A percentile compares a stretch with the other conserved stretches of the same genome.
phyloP scores from a whole-genome alignment of 106 monocot genomes.

The Apostasia ramifera region DNA sequence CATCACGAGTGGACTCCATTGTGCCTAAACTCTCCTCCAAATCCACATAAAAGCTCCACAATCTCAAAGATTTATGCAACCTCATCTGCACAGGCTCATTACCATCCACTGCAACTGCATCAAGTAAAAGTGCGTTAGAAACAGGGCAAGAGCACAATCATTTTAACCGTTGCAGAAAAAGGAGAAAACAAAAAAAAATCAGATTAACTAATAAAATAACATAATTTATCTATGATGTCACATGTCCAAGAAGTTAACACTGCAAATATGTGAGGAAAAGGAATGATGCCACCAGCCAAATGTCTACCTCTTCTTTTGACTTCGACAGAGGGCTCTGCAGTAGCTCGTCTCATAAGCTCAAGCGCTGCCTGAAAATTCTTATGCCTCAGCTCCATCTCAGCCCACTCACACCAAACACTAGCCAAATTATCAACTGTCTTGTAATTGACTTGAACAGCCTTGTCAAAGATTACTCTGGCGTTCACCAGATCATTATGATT shows the following conservation, averaged over 20 bases:
- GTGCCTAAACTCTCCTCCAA: conserved; percentile 88
- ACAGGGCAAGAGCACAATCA: neutral
- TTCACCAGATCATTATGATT: conserved; percentile 80
- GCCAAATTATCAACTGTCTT: conserved; percentile 85
- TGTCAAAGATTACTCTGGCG: conserved; percentile 85
- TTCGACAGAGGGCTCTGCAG: conserved; percentile 90
- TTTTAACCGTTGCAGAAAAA: neutral
- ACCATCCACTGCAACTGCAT: conserved; percentile 90
- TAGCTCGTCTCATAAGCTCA: conserved; percentile 72
- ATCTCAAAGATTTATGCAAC: conserved; percentile 78
- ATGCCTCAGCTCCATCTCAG: conserved; percentile 95
- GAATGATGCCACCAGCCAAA: neutral
- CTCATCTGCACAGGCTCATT: conserved; percentile 92
- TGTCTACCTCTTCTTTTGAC: conserved; percentile 86
- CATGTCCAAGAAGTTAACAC: neutral
- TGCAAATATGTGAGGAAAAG: neutral
- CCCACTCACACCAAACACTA: conserved; percentile 97
- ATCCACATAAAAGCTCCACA: conserved; percentile 98
- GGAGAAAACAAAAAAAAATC: neutral
- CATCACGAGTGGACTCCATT: conserved; percentile 72
- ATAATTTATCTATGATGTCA: neutral
- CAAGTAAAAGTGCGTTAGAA: neutral
- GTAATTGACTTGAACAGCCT: conserved; percentile 84
- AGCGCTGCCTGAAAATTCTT: conserved; percentile 82
- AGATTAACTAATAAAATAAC: neutral